These are phyloP conservation scores for Aspergillus proliferans DNA, from an alignment of 2,329 filamentous ascomycete genomes.

Conservation along the genomic window DNA sequence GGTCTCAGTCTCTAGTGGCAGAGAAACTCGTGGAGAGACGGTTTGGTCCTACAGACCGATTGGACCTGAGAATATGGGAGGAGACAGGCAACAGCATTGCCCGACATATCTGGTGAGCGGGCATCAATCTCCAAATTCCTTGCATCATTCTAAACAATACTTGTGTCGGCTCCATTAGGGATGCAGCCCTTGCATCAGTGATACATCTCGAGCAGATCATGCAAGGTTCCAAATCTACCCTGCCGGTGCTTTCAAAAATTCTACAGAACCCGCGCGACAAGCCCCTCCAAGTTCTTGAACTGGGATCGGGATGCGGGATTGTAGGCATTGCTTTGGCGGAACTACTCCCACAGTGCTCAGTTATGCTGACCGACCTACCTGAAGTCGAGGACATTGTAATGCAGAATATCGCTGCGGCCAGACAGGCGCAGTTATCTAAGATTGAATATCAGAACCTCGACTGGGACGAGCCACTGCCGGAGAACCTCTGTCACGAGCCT, in stretches of 20 bases:
- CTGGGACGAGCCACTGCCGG: constrained; percentile 54
- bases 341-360: constrained; percentile 45
- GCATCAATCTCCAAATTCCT: not conserved
- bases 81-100: constrained; percentile 69
- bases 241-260: constrained; percentile 26
- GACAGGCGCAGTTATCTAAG: constrained; percentile 36
- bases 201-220: constrained; percentile 46
- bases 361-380: constrained; percentile 60
- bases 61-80: constrained; percentile 53
- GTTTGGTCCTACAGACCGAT: constrained; percentile 38
- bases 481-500: constrained; percentile 27
- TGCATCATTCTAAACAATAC: constrained; percentile 9
- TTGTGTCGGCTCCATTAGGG: constrained; percentile 33
- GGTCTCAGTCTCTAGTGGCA: constrained; percentile 36
- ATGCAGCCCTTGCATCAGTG: constrained; percentile 54
- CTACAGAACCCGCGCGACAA: constrained; percentile 21
- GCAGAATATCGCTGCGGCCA: constrained; percentile 48
- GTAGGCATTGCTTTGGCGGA: constrained; percentile 60
- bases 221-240: constrained; percentile 15
- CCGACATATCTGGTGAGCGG: constrained; percentile 59
- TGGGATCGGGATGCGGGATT: constrained; percentile 64
- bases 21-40: constrained; percentile 52
- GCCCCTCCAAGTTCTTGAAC: constrained; percentile 52
- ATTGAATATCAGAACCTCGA: constrained; percentile 52
- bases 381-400: constrained; percentile 57